Percentiles rank a stretch among this genome's conserved stretches.
Conservation (phyloP, 2,329 filamentous ascomycete genomes). For the Neofusicoccum kwambonambiense region DNA sequence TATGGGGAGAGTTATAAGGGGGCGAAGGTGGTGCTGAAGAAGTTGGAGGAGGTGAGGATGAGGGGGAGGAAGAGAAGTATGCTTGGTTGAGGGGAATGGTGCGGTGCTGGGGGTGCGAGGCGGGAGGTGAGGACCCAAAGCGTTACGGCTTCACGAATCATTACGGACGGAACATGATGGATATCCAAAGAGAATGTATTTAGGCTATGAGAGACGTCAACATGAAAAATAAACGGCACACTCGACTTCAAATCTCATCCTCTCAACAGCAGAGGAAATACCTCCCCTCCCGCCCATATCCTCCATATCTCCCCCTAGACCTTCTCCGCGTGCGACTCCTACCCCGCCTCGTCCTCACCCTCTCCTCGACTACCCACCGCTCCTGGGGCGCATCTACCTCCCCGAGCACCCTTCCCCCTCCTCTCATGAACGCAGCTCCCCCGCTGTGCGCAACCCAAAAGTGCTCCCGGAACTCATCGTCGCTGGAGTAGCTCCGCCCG, state of each 20-base stretch:
- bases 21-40: constrained; percentile 70
- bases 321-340: not conserved
- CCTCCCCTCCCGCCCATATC: too few relatives aligned
- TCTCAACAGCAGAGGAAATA: not conserved
- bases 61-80: constrained; percentile 95
- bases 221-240: too few relatives aligned
- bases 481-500: not conserved
- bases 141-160: not conserved
- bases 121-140: too few relatives aligned
- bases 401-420: too few relatives aligned
- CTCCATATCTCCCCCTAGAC: not conserved
- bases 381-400: not conserved
- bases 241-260: too few relatives aligned
- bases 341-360: not conserved
- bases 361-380: not conserved
- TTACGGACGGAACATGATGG: too few relatives aligned
- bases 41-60: constrained; percentile 88
- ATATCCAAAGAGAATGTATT: too few relatives aligned
- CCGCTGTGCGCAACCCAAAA: not conserved
- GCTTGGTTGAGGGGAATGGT: constrained; percentile 65
- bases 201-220: too few relatives aligned
- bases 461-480: not conserved
- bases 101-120: not conserved
- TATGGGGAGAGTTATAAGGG: constrained; percentile 77
- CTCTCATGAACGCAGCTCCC: too few relatives aligned